Evolutionary conservation across 805 yeast genomes (phyloP), one percentile per base, ranked within the genome.

Genomic region (Cyberlindnera galapagoensis): DNA sequence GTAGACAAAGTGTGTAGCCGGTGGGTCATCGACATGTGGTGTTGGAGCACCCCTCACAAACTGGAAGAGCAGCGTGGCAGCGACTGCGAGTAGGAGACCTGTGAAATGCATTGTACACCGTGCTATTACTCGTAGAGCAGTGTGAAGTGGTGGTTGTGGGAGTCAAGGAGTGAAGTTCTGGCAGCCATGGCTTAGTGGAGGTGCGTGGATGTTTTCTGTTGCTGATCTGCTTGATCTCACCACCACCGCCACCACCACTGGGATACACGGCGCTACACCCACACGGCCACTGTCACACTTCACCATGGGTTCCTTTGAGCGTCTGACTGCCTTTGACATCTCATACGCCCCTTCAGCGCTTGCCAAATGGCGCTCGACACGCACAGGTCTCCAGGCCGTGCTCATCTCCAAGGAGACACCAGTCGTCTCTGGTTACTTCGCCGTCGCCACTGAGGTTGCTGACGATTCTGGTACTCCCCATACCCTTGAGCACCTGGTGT

Each of bases 401-500:
- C 71, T 84, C 40, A 66, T 92, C 23, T 69, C 78, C 49, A 83
- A 81, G 49, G 79, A 86, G 18, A 78, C 94, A 3, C 97, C 97
- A 3, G 68, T 86, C 20, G 87, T 92, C 3, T 78, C 80, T 49
- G 98, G 97, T n/a, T 82, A 81, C 52, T 86, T 92, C 57, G 94
- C 96, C 1, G 95, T 92, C 4, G 96, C 95, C 12, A 87, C 97
- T 1, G 97, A 92, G 55, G 84, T 85, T 31, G 63, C 69, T 15
- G 77, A 86, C 51, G 92, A 88, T 54, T 74, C 87, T 16, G 98
- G 98, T 7, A 75, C 84, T 42, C 98, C 98, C 1, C 98, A 92
- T 51, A 92, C 98, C 2, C 59, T 92, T 32, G 98, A 92, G 59
- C 98, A 92, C 60, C 65, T 92, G 56, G 70, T 90, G 22, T 92